Percentiles rank a stretch among this genome's conserved stretches.
Evolutionary conservation across 1,139 yeast genomes (phyloP).

Genomic region (Debaryomyces udenii): DNA sequence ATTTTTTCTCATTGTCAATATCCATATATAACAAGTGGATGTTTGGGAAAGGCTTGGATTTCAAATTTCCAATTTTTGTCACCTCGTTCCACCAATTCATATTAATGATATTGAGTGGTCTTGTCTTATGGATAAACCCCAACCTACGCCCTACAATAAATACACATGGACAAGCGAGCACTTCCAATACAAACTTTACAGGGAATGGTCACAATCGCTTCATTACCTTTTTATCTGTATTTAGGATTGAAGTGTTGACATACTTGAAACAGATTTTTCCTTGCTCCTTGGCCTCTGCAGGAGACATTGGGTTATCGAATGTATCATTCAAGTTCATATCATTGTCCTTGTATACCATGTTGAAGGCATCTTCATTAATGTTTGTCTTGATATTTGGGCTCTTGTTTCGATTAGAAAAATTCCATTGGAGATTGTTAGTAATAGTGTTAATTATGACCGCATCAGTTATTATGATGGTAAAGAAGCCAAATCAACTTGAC

Average conservation of each 20-base stretch:
- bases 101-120: slow-evolving; percentile 52
- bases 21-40: slow-evolving; percentile 97
- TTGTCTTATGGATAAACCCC: slow-evolving; percentile 51
- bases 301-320: slow-evolving; percentile 93
- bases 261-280: slow-evolving; percentile 68
- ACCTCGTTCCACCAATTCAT: slow-evolving; percentile 86
- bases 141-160: slow-evolving; percentile 44
- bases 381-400: slow-evolving; percentile 89
- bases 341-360: slow-evolving; percentile 87
- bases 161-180: slow-evolving; percentile 2
- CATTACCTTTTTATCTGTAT: slow-evolving; percentile 18
- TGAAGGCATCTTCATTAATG: slow-evolving; percentile 81
- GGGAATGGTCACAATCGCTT: slow-evolving; percentile 1
- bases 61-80: slow-evolving; percentile 79
- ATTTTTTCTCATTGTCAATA: slow-evolving; percentile 66
- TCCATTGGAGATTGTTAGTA: slow-evolving; percentile 62
- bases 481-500: slow-evolving; percentile 24
- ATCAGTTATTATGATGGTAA: slow-evolving; percentile 89
- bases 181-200: background rate
- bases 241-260: slow-evolving; percentile 22
- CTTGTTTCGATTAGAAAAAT: slow-evolving; percentile 71
- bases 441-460: slow-evolving; percentile 78
- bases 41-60: slow-evolving; percentile 78
- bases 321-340: slow-evolving; percentile 79
- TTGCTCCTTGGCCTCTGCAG: slow-evolving; percentile 85